Base-by-base conservation (phyloP, 2,329 filamentous ascomycete species). In the Aspergillus novoparasiticus region DNA sequence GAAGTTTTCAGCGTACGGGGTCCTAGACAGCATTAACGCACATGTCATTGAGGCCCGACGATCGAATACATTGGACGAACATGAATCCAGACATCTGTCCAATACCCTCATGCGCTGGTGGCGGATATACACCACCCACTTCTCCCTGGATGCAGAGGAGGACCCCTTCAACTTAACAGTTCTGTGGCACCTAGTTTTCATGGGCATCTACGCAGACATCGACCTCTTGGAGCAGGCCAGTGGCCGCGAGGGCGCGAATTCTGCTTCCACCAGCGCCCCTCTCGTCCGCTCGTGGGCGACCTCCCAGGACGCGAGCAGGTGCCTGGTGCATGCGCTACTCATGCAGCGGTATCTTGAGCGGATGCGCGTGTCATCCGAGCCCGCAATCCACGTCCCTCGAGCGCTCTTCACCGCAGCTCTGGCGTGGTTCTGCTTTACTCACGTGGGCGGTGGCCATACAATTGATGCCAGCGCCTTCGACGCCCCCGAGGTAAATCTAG, bases 151-250 rank as follows among this genome's bases (percentile, higher is more conserved):
- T 9, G 56, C 48, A 12, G 30, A 54, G 9, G 41, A 39, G 11
- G 68, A 72, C 51, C 62, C 66, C 14, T 71, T 71, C 28, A 69
- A 69, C 56, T 61, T 75, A 10, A 67, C 68, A 11, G 70, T 73
- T 9, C 65, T 75, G 23, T 76, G 73, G 73, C 73, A 76, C 50
- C 69, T 68, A 0, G 66, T 72, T 9, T 74, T 69, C 41, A 75
- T 76, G 48, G 65, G 60, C 6, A 58, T 75, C 1, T 68, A 71
- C 50, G 69, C 68, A 2, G 72, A 76, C 46, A 68, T 75, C 30
- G 68, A 75, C 43, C 62, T 71, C 2, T 55, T 75, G 19, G 73
- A 76, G 56, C 66, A 68, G 59, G 67, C 70, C 2, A 66, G 70
- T 16, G 73, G 73, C 9, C 70, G 73, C 19, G 68, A 75, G 36